A percentile compares a stretch with the other conserved stretches of the same genome.
Evolutionary conservation across 2,329 filamentous ascomycete species (phyloP).

Genomic region (Aspergillus udagawae): DNA sequence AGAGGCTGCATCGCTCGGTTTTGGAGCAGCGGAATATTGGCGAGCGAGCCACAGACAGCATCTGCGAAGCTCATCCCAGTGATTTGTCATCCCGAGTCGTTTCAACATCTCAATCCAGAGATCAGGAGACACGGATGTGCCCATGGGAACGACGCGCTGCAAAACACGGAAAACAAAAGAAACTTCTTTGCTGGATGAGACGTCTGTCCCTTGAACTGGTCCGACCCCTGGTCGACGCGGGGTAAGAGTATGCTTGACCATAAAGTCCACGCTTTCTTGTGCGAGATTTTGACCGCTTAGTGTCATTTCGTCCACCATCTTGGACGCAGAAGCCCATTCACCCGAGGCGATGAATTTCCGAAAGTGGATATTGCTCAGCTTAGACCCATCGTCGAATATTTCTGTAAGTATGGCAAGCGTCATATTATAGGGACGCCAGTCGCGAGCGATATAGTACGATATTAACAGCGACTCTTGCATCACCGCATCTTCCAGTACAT

Average conservation of each 20-base stretch:
- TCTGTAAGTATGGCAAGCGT: constrained; percentile 53
- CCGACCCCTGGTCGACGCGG: constrained; percentile 24
- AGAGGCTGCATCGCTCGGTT: constrained; percentile 8
- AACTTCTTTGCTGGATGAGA: constrained; percentile 36
- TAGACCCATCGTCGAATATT: constrained; percentile 25
- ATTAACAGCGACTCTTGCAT: constrained; percentile 54
- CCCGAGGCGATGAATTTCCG: constrained; percentile 34
- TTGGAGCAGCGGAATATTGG: constrained; percentile 30
- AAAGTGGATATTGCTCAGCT: constrained; percentile 37
- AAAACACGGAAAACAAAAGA: constrained; percentile 46
- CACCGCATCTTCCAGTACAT: constrained; percentile 54
- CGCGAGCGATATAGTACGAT: constrained; percentile 48
- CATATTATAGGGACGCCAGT: constrained; percentile 52
- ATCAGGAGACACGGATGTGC: constrained; percentile 38
- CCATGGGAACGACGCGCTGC: constrained; percentile 45
- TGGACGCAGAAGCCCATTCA: constrained; percentile 27
- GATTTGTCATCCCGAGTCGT: constrained; percentile 55
- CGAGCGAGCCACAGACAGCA: constrained; percentile 51
- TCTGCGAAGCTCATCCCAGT: constrained; percentile 49
- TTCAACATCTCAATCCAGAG: constrained; percentile 58
- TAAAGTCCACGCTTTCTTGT: constrained; percentile 39
- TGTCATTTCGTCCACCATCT: constrained; percentile 49
- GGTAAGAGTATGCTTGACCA: constrained; percentile 37
- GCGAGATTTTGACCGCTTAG: constrained; percentile 41
- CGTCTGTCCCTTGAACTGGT: constrained; percentile 20